Evolutionary conservation across 2,329 filamentous ascomycete genomes (phyloP), one percentile per base, ranked within the genome.

Genomic region (Alternaria novae-zelandiae): DNA sequence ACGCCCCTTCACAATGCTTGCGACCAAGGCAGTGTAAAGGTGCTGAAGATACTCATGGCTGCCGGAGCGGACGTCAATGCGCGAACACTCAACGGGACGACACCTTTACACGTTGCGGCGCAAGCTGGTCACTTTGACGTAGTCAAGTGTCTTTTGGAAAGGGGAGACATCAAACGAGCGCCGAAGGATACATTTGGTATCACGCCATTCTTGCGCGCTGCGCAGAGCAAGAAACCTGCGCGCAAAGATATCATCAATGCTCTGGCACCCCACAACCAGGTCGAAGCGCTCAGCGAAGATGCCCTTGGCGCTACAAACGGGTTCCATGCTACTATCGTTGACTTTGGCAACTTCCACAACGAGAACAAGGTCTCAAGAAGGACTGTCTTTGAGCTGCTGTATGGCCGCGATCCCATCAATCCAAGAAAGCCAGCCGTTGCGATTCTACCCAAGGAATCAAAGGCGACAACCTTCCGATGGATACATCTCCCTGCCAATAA

Each of bases 401-500:
- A 81, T 51, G 78, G 70, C 10, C 69, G 71, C 9, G 78, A 80
- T 50, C 45, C 70, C 3, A 56, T 76, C 55, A 80, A 79, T 26
- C 65, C 70, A 3, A 70, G 76, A 26, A 80, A 79, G 56, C 75
- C 78, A 7, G 74, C 74, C 4, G 66, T 80, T 25, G 76, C 68
- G 9, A 79, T 82, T 9, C 58, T 82, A 9, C 80, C 81, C 9
- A 78, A 71, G 10, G 78, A 82, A n/a, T 74, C 77, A 15, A 82
- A 81, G 59, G 73, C 78, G 10, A 81, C 81, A 13, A 75, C 69
- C 23, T 83, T 83, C 44, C 71, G 82, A 20, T 83, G 82, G 82
- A 82, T 83, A 32, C 82, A 83, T 69, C 70, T 83, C 6, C 82
- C 82, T 15, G 82, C 80, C 0, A 83, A 83, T 59, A 84, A 87